Percentiles rank a stretch among this genome's conserved stretches.
Conservation (phyloP, 805 yeast species). For the Schwanniomyces polymorphus region DNA sequence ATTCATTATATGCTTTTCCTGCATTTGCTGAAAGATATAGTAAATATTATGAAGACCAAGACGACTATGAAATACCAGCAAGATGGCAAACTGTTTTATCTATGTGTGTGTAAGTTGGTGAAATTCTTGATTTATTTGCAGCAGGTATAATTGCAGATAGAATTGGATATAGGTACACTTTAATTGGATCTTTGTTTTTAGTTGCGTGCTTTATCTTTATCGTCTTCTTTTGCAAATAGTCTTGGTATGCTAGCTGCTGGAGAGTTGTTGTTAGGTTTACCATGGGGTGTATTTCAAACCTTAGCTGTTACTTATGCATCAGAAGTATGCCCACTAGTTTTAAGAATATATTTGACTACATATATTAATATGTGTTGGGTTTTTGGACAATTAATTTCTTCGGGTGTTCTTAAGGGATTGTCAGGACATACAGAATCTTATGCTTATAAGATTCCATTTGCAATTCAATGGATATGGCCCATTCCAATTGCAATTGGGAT, state of each 20-base stretch:
- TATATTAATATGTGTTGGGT: conserved; percentile 39
- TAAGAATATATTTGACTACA: conserved; percentile 41
- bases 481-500: conserved; percentile 34
- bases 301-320: conserved; percentile 41
- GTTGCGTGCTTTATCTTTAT: conserved; percentile 31
- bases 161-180: conserved; percentile 43
- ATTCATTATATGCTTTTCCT: conserved; percentile 35
- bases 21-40: conserved; percentile 35
- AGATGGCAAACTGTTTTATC: conserved; percentile 37
- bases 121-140: conserved; percentile 43
- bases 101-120: conserved; percentile 31
- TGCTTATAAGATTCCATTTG: conserved; percentile 40
- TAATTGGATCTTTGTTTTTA: conserved; percentile 23
- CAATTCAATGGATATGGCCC: conserved; percentile 41
- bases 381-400: conserved; percentile 40
- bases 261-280: conserved; percentile 43
- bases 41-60: conserved; percentile 18
- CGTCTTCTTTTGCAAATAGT: conserved; percentile 40
- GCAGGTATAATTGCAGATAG: conserved; percentile 44
- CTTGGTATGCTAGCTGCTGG: conserved; percentile 41
- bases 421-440: conserved; percentile 24
- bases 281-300: conserved; percentile 44
- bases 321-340: conserved; percentile 43
- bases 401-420: conserved; percentile 40
- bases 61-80: conserved; percentile 30